Base-by-base conservation (phyloP, 345 rosid species). In the Eucalyptus decipiens region DNA sequence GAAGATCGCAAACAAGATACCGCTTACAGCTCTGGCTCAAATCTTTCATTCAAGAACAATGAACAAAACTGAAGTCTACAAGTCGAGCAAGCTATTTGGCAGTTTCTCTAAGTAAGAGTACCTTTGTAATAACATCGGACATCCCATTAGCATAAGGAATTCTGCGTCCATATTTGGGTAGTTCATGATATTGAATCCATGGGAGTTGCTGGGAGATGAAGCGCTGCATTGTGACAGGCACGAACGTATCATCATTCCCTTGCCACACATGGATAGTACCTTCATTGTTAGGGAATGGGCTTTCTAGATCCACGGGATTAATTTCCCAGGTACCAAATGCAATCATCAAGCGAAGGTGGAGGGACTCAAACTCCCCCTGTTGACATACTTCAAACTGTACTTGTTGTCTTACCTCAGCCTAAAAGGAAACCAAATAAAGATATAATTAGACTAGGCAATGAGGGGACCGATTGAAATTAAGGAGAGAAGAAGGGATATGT, bases 301-400 rank as follows among this genome's bases (percentile, higher is more conserved):
- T 88, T 56, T 90, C 76, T 12, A 90, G 86, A 52, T 86, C 90
- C 72, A 90, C 34, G 47, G 88, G 85, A 58, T 58, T n/a, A 30
- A 90, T 88, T 51, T 88, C 91, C 89, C 88, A 72, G 81, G 87
- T 37, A 76, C 90, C 88, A 45, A 88, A 88, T 88, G 45, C 90
- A 11, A 88, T 88, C 24, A 34, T 51, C 89, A 88, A 49, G 88
- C 88, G 88, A 24, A 88, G 86, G 45, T 88, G 88, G 88, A 90
- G 48, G 60, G 88, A 62, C 76, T 90, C 91, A 47, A 85, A 90
- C n/a, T 90, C 89, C 76, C 91, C 91, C 56, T 90, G 91, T 23
- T 54, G 60, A 21, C 28, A 11, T 21, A 54, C 60, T 11, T 54
- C 60, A 54, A 54, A 54, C 60, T 4, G 60, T 24, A 54, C 60